phyloP scores from a whole-genome alignment of 371 early-diverging fungal genomes.

The Syncephalastrum contaminatum region DNA sequence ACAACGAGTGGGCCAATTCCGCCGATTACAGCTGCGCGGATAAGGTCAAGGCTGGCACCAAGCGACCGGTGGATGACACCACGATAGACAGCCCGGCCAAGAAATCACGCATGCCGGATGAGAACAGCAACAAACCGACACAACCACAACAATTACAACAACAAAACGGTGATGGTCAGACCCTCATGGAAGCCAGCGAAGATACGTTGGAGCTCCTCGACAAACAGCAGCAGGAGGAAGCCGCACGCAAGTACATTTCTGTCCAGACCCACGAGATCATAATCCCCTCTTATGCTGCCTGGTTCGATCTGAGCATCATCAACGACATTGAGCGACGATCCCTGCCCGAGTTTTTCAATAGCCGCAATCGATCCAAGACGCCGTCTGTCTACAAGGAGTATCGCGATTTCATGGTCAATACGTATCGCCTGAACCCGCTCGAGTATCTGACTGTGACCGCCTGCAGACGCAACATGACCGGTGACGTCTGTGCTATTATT shows the following conservation, averaged over 20 bases:
- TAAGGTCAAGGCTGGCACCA: constrained; percentile 4
- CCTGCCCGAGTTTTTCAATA: constrained; percentile 97
- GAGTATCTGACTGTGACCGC: constrained; percentile 97
- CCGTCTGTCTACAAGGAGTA: constrained; percentile 93
- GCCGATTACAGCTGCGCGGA: constrained; percentile 51
- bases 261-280: constrained; percentile 81
- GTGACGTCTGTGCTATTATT: constrained; percentile 97
- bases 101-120: constrained; percentile 14
- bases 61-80: constrained; percentile 24
- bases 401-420: constrained; percentile 96
- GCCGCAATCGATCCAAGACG: constrained; percentile 87
- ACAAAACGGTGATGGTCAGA: neutral
- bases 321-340: constrained; percentile 87
- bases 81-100: constrained; percentile 9
- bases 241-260: constrained; percentile 64
- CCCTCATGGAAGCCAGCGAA: constrained; percentile 13
- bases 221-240: constrained; percentile 55
- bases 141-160: constrained; percentile 22
- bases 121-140: constrained; percentile 9
- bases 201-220: constrained; percentile 18
- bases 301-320: constrained; percentile 85
- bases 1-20: constrained; percentile 77
- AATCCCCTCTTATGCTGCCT: constrained; percentile 91
- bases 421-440: constrained; percentile 89
- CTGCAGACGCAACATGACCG: constrained; percentile 91